Base-by-base conservation (phyloP, 345 rosid species). In the Arabidopsis arenosa region DNA sequence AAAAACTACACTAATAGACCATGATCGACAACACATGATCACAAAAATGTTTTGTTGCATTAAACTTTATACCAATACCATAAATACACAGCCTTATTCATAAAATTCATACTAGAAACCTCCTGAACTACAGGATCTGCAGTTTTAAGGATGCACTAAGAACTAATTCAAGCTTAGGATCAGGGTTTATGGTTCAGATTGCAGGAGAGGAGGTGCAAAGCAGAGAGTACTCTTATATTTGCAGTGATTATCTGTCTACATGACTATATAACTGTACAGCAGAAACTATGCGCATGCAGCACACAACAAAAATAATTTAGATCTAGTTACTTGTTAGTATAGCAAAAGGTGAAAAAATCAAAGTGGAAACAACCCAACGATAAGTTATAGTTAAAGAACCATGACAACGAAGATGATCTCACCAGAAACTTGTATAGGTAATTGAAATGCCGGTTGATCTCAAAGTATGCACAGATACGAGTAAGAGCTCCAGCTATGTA, bases 401-500 rank as follows among this genome's bases (percentile, higher is more conserved):
- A 72, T 60, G 80, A 61, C 37, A 68, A 41, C 32, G 65, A 36
- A 64, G 66, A 49, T 65, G 54, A 39, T 39, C 74, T 74, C 63
- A 94, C 98, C 97, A 84, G 93, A 83, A 94, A 94, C 63, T 80
- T 84, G 87, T 87, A 88, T 26, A 90, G 87, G 83, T 88, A 94
- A 84, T 89, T 92, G 87, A 92, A 94, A 83, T 89, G 96, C 81
- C 79, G 83, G 80, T 89, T 92, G 62, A 84, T 85, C 87, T 92
- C 97, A 71, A 93, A 89, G 74, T 83, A 92, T 56, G 71, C 81
- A 88, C 98, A 94, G 49, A 94, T 94, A 68, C 97, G 93, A 67
- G 84, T 81, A 79, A 94, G 86, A 59, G 84, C 86, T 77, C 90
- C 86, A 48, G 78, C 80, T 56, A 86, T 88, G 81, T 85, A 86